These are phyloP conservation scores for Sordariomycetes sp. DNA, from an alignment of 2,329 filamentous ascomycete genomes.

Conservation along the genomic window DNA sequence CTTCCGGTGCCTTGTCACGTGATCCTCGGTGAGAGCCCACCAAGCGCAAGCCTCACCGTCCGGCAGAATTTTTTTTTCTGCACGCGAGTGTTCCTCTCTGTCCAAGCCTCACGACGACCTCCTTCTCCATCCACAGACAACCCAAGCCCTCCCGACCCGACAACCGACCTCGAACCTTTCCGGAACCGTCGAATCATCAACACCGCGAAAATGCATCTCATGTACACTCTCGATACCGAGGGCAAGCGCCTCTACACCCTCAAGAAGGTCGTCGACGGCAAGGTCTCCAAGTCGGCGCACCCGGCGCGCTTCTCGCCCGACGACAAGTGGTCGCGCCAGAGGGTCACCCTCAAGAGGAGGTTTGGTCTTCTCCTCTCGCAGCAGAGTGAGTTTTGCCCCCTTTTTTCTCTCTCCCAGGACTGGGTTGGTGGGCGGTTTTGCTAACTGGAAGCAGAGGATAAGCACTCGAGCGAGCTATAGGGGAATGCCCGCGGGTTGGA, in stretches of 20 bases:
- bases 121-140: neutral
- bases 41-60: neutral
- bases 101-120: neutral
- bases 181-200: neutral
- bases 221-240: constrained; percentile 73
- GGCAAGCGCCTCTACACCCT: constrained; percentile 93
- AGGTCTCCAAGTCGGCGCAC: constrained; percentile 92
- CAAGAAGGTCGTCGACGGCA: constrained; percentile 74
- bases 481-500: neutral
- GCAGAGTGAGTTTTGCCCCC: constrained; percentile 37
- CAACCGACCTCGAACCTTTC: neutral
- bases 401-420: neutral
- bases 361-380: constrained; percentile 83
- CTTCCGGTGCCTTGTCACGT: neutral
- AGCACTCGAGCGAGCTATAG: constrained; percentile 2
- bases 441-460: neutral
- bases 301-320: constrained; percentile 95
- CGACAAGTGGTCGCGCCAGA: constrained; percentile 96
- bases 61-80: constrained; percentile 2
- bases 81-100: neutral
- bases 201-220: constrained; percentile 42
- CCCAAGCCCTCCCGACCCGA: neutral
- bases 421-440: neutral
- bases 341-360: constrained; percentile 88
- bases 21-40: neutral